These are phyloP conservation scores for Pilatotrama ljubarskyi DNA, from an alignment of 768 basidiomycete genomes.

Conservation along the genomic window DNA sequence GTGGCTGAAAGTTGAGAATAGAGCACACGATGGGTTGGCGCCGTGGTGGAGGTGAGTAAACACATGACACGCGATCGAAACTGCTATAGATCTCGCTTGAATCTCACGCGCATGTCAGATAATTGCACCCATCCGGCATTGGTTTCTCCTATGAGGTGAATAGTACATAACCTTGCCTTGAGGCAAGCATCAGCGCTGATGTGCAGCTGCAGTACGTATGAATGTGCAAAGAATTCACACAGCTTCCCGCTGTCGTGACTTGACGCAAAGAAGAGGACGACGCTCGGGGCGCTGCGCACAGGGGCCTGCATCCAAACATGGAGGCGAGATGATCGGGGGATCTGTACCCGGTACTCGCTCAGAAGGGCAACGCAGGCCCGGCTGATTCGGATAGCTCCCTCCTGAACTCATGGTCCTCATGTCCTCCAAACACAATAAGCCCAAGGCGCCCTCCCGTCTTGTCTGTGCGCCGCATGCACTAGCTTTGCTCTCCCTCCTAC, in stretches of 20 bases:
- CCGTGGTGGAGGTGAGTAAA: conserved; percentile 3
- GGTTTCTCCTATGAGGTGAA: conserved; percentile 3
- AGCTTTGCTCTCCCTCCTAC: conserved; percentile 10
- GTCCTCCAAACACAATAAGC: conserved; percentile 20
- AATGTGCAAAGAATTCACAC: neutral
- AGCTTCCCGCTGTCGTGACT: neutral
- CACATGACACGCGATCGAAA: conserved; percentile 13
- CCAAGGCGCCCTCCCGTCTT: conserved; percentile 11
- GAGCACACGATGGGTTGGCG: neutral
- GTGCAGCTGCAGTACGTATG: neutral
- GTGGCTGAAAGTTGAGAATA: neutral
- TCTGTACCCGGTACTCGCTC: neutral
- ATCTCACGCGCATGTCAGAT: conserved; percentile 11
- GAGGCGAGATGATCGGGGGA: neutral
- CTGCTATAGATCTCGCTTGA: conserved; percentile 14
- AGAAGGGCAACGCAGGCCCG: conserved; percentile 4
- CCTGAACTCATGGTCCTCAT: conserved; percentile 4
- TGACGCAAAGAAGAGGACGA: neutral
- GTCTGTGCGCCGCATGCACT: neutral
- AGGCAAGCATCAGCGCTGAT: neutral
- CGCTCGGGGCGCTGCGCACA: neutral
- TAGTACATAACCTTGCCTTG: conserved; percentile 10
- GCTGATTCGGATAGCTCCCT: neutral
- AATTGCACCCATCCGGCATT: neutral
- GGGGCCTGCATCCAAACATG: neutral